Evolutionary conservation across 441 rosid genomes (phyloP).

Genomic region (Adansonia grandidieri): DNA sequence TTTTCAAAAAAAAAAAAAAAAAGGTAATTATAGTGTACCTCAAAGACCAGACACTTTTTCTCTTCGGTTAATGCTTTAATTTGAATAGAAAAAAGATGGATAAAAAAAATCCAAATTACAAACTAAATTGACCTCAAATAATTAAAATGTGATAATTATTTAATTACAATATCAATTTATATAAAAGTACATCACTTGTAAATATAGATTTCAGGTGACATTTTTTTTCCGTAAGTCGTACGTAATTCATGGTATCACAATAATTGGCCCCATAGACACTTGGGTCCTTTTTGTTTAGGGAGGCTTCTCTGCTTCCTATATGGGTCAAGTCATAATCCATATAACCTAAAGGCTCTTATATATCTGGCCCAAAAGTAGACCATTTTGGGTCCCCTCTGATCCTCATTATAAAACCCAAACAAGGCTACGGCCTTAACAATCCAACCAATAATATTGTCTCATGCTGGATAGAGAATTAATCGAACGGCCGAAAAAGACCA

Average conservation of each 20-base stretch:
- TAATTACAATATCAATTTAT: too few species aligned
- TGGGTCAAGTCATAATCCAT: background rate
- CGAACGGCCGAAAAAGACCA: conserved; percentile 22
- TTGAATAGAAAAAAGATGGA: background rate
- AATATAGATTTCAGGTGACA: too few species aligned
- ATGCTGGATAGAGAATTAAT: background rate
- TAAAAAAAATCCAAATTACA: background rate
- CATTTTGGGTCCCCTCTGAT: background rate
- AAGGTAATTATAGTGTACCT: background rate
- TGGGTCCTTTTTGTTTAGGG: too few species aligned
- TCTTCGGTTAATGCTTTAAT: background rate
- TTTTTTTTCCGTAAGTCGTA: too few species aligned
- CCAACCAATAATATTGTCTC: conserved; percentile 14
- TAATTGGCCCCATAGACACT: too few species aligned
- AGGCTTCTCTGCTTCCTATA: background rate
- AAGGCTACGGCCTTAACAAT: background rate
- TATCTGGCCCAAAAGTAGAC: background rate
- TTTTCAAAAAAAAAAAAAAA: too few species aligned
- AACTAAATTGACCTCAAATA: too few species aligned
- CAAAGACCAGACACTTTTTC: background rate
- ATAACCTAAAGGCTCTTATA: background rate
- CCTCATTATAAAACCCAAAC: too few species aligned
- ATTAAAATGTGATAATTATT: too few species aligned
- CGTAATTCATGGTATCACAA: too few species aligned
- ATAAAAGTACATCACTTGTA: too few species aligned